Evolutionary conservation across 139 green algal species (phyloP).

Genomic region (Limnomonas spitsbergensis): DNA sequence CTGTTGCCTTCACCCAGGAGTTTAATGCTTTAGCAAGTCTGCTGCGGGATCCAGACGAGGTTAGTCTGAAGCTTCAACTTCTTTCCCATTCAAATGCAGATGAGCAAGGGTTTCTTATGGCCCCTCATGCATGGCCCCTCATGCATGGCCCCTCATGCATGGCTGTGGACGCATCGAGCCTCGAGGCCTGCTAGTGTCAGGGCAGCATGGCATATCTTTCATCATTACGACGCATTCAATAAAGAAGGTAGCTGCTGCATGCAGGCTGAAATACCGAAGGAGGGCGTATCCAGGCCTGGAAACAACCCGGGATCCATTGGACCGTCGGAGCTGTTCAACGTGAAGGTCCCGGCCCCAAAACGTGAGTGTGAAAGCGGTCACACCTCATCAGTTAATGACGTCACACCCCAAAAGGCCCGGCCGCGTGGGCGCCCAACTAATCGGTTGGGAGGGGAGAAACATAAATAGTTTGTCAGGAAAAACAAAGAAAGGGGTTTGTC

Average conservation of each 20-base stretch:
- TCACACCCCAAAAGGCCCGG: too few species aligned
- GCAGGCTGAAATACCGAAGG: slow-evolving; percentile 1
- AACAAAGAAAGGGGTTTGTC: too few species aligned
- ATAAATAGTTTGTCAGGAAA: too few species aligned
- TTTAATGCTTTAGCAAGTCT: background rate
- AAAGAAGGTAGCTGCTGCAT: background rate
- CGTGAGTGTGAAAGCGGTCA: background rate
- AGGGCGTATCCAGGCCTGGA: slow-evolving; percentile 6
- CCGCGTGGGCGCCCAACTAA: too few species aligned
- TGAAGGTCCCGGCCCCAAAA: slow-evolving; percentile 10
- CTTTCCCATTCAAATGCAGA: background rate
- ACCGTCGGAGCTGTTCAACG: background rate
- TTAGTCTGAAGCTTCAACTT: background rate
- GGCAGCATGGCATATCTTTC: too few species aligned
- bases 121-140: background rate
- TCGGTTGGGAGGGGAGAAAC: too few species aligned
- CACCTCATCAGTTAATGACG: background rate
- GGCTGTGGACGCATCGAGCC: background rate
- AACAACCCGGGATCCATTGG: background rate
- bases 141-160: background rate
- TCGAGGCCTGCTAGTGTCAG: too few species aligned
- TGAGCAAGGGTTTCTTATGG: background rate
- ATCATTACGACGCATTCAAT: background rate
- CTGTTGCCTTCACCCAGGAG: background rate
- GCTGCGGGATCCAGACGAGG: background rate